These are phyloP conservation scores for Oryza rufipogon DNA, from an alignment of 176 grass and related monocot species.

Conservation along the genomic window DNA sequence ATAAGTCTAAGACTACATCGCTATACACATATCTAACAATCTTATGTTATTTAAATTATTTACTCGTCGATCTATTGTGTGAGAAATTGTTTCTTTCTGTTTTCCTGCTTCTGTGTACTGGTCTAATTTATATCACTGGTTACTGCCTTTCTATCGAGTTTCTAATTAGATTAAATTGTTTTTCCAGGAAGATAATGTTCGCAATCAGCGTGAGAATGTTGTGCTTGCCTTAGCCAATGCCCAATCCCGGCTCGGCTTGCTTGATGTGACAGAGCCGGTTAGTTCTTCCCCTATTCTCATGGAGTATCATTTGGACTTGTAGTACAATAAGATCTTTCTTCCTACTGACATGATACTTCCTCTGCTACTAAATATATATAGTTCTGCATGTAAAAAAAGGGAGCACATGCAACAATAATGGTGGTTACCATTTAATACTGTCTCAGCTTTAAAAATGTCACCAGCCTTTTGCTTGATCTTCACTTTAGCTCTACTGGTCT, in stretches of 20 bases:
- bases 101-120: neutral
- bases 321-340: constrained; percentile 14
- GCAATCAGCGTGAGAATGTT: constrained; percentile 96
- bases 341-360: constrained; percentile 14
- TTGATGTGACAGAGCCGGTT: constrained; percentile 61
- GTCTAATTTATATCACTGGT: neutral
- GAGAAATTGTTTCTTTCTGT: constrained; percentile 6
- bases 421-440: neutral
- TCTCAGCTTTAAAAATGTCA: neutral
- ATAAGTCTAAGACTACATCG: too few relatives aligned
- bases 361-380: constrained; percentile 9
- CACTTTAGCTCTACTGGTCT: neutral
- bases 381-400: neutral
- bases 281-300: constrained; percentile 38
- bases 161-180: constrained; percentile 14
- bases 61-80: neutral
- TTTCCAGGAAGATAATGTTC: constrained; percentile 83
- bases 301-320: neutral
- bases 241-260: constrained; percentile 63
- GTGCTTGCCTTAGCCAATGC: constrained; percentile 87
- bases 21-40: too few relatives aligned
- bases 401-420: neutral
- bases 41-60: constrained; percentile 2
- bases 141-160: constrained; percentile 26
- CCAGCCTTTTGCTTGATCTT: neutral